phyloP scores from a whole-genome alignment of 1,284 basidiomycete species.

The Psilocybe mexicana region DNA sequence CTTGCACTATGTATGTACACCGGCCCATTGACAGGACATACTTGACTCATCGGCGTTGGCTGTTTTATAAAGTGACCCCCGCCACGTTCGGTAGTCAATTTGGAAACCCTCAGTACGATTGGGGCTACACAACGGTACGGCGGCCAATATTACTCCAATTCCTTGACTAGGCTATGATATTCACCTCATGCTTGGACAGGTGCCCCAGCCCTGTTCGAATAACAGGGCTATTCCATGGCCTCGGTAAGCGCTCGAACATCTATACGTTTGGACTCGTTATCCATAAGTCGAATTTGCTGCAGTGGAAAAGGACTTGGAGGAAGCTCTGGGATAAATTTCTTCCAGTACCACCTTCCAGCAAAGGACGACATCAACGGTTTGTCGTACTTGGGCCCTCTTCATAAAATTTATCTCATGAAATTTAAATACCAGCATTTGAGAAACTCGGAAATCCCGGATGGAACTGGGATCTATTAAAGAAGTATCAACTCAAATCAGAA shows the following conservation, averaged over 20 bases:
- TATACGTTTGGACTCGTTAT: not conserved
- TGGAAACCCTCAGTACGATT: constrained; percentile 14
- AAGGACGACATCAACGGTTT: constrained; percentile 11
- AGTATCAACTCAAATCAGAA: constrained; percentile 6
- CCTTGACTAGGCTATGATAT: not conserved
- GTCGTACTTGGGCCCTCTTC: not conserved
- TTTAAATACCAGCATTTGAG: constrained; percentile 5
- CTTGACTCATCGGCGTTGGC: not conserved
- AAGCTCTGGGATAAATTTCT: constrained; percentile 15
- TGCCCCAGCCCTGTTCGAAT: constrained; percentile 3
- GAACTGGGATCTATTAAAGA: constrained; percentile 9
- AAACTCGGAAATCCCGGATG: constrained; percentile 10
- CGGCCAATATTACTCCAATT: not conserved
- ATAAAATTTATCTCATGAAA: not conserved
- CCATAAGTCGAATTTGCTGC: not conserved
- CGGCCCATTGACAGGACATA: not conserved
- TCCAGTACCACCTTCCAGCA: constrained; percentile 9
- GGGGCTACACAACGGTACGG: constrained; percentile 4
- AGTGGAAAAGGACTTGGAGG: constrained; percentile 15
- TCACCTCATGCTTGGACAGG: not conserved
- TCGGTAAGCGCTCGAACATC: not conserved
- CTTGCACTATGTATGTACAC: constrained; percentile 5
- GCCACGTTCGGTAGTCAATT: constrained; percentile 11
- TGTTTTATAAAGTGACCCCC: constrained; percentile 5
- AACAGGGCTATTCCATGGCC: constrained; percentile 4